Evolutionary conservation across 2,329 filamentous ascomycete species (phyloP), one percentile per base, ranked within the genome.

Genomic region (Aspergillus fischeri): DNA sequence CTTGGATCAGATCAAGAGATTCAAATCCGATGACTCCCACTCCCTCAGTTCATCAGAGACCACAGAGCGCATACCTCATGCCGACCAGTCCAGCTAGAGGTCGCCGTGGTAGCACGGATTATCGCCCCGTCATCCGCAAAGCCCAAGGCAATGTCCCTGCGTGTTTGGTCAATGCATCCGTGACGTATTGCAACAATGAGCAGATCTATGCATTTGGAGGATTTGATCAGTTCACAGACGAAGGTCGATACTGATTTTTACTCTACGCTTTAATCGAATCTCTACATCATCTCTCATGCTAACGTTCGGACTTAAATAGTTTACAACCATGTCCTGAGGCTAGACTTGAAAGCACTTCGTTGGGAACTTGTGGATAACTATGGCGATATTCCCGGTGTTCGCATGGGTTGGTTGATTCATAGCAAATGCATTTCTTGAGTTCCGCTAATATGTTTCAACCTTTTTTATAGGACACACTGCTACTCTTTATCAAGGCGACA

Each of bases 281-380:
- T 38, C 11, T 14, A 4, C 11, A 14, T 14, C 29, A 14, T 32
- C 29, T 38, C 11, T 6, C 14, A 17, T 35, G 25, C 58, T 61
- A 55, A 60, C 49, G 21, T 55, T 21, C 41, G 11, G 6, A 47
- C 48, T 51, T 11, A 14, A 35, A 32, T 51, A 84, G 88, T 99
- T 20, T 99, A 99, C 77, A 99, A 99, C 71, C 94, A 99, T 77
- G 94, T 99, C 45, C 81, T 99, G 62, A 88, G 86, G 67, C 79
- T 99, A 52, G 92, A 99, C 73, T 83, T 99, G 61, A 82, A 88
- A 60, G 92, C 88, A 61, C 87, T 94, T 65, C 91, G 94, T 73
- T 99, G 94, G 94, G 94, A 86, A 64, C 80, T 99, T 52, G 93
- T 99, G 21, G 94, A 97, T 77, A 99, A 99, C 75, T 99, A 96